Conservation (phyloP, 257 asterid species). For the Penstemon barbatus region DNA sequence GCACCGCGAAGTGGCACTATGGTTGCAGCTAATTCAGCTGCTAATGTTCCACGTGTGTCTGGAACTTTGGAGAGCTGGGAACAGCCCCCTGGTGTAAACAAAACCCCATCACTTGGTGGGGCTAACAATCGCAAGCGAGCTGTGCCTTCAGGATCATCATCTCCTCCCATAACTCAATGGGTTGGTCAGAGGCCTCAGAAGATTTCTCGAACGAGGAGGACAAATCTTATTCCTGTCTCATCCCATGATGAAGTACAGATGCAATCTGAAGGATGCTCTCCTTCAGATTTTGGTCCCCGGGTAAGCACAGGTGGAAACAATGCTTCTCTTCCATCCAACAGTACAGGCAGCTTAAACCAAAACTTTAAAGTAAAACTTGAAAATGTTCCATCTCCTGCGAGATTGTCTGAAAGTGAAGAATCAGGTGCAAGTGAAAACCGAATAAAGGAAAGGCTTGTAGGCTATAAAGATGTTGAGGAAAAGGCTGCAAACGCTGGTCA, state of each 20-base stretch:
- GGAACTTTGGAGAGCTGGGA: constrained; percentile 92
- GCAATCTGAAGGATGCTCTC: constrained; percentile 78
- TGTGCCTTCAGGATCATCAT: constrained; percentile 68
- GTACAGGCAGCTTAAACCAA: constrained; percentile 51
- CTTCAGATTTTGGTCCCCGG: constrained; percentile 80
- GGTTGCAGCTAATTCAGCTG: constrained; percentile 47
- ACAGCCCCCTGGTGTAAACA: constrained; percentile 55
- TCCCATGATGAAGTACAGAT: constrained; percentile 73
- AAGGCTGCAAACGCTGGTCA: constrained; percentile 52
- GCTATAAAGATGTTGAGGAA: constrained; percentile 58
- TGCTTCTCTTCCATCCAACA: constrained; percentile 58
- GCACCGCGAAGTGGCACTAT: constrained; percentile 71
- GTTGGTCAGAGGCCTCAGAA: constrained; percentile 97
- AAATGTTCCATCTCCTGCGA: constrained; percentile 68
- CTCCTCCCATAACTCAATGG: constrained; percentile 99
- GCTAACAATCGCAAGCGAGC: constrained; percentile 78
- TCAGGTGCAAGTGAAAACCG: constrained; percentile 82
- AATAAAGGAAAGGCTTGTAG: constrained; percentile 56
- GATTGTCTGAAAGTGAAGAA: constrained; percentile 89
- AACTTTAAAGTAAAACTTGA: constrained; percentile 57
- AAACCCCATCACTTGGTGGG: constrained; percentile 58
- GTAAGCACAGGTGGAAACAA: constrained; percentile 53
- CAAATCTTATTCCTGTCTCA: constrained; percentile 81
- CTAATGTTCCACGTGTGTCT: constrained; percentile 53
- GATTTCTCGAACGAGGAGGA: constrained; percentile 87